Evolutionary conservation across 2,329 filamentous ascomycete species (phyloP), one percentile per base, ranked within the genome.

Genomic region (Chaetomiaceae sp.): DNA sequence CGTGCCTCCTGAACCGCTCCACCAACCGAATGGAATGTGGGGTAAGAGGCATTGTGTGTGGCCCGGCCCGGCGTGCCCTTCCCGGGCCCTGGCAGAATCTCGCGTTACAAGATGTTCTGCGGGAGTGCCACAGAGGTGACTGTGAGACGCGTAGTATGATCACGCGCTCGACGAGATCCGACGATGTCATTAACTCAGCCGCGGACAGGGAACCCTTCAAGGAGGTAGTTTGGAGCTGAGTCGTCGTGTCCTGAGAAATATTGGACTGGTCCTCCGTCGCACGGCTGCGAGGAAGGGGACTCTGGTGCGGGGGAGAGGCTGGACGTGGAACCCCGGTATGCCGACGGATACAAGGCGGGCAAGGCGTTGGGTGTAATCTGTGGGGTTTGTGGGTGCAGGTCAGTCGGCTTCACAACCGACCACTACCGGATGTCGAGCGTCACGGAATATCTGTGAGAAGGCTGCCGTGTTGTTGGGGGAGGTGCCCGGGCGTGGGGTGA

Each of bases 21-120:
- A 44, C 55, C 43, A 51, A 29, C 38, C 7, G 17, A 12, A 31
- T 31, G 20, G 37, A 12, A 25, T 27, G 33, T 25, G 45, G 53
- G 51, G 49, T 42, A 36, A n/a, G n/a, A n/a, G n/a, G n/a, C n/a
- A n/a, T n/a, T n/a, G n/a, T n/a, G n/a, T 33, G 44, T 58, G 52
- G 43, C 39, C 53, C 58, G 60, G 57, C 38, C 59, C 58, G 56
- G 54, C 44, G 47, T 51, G 34, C 25, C 50, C 22, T 40, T 53
- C 23, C 47, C 57, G 57, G 60, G 57, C 44, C 58, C 60, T 61
- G 60, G 52, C 60, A 59, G 56, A 38, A 57, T 53, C 49, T 52
- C 47, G 19, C 36, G 45, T 43, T 43, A 43, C 47, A 34, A 50
- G 34, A 52, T 27, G 14, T 22, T 37, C 43, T 51, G 50, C 51